Evolutionary conservation across 306 rosid genomes (phyloP), one percentile per base, ranked within the genome.

Genomic region (Parietaria judaica): DNA sequence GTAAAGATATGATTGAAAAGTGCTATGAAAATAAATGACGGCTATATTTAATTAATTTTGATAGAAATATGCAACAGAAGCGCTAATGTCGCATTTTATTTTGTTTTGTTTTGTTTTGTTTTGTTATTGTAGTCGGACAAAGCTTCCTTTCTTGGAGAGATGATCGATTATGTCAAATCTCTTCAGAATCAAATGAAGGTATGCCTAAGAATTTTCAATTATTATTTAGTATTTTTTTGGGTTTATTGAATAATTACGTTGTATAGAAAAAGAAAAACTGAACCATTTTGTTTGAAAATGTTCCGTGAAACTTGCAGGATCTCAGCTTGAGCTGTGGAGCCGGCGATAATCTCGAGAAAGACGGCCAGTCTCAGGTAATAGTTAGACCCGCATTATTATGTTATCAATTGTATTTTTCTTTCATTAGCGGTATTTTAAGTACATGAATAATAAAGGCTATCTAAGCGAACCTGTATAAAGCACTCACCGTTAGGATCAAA

Each of bases 121-220:
- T 4, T 51, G 57, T 10, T 67, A 56, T 60, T 65, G 57, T 76
- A 79, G 83, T 74, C 78, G 3, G 80, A 71, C 78, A 79, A 71
- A 54, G 77, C 83, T 37, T 75, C 80, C 12, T 68, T 79, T 80
- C 75, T 79, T 37, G 80, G 75, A 56, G 83, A 79, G 70, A 79
- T 79, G 64, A 79, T 79, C 5, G 80, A 74, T n/a, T 75, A 79
- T 41, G 75, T 79, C 36, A 79, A 65, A 51, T 71, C 71, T 64
- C 83, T 75, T 59, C 83, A 79, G 70, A 77, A 67, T 56, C 83
- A 79, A 79, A 45, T 79, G 67, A 79, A 79, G 79, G 83, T 79
- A 44, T 57, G 55, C 41, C 6, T 36, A 15, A 39, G 54, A 56
- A 58, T 44, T 41, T 68, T 7, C 36, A 37, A 14, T 50, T 60